These are phyloP conservation scores for Capsicum pubescens DNA, from an alignment of 257 asterid genomes.

Conservation along the genomic window DNA sequence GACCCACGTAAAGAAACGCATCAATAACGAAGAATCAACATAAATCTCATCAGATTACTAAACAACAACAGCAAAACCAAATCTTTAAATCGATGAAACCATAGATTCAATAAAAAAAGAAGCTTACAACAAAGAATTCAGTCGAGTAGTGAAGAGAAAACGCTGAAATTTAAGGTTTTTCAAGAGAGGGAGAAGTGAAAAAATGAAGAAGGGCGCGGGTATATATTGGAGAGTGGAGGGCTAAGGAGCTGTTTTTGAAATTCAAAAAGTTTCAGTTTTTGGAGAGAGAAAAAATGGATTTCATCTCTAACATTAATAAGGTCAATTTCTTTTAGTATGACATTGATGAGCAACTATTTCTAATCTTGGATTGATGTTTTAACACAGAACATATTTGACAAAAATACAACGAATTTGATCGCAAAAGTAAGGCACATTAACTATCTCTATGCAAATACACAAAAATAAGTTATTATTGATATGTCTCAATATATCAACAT, in stretches of 20 bases:
- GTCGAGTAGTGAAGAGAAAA: neutral
- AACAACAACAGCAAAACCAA: neutral
- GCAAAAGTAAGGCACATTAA: too few relatives aligned
- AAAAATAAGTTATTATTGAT: too few relatives aligned
- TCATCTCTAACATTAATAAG: too few relatives aligned
- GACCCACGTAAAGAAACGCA: neutral
- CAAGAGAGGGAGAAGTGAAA: conserved; percentile 2
- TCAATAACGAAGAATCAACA: too few relatives aligned
- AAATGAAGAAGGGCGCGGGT: conserved; percentile 45
- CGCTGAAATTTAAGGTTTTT: neutral
- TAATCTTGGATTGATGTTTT: too few relatives aligned
- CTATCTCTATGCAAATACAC: too few relatives aligned
- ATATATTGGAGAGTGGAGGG: conserved; percentile 25
- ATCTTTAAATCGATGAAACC: neutral
- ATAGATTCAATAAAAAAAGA: neutral
- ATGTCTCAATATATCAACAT: too few relatives aligned
- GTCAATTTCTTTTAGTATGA: too few relatives aligned
- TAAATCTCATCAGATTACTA: neutral
- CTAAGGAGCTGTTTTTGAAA: conserved; percentile 51
- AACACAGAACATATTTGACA: too few relatives aligned
- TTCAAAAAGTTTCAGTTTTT: conserved; percentile 35
- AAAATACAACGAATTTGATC: too few relatives aligned
- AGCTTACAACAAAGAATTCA: conserved; percentile 35
- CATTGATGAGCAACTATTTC: too few relatives aligned
- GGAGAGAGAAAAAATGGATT: neutral